phyloP scores from a whole-genome alignment of 2,329 filamentous ascomycete species.

The Camillea tinctor region DNA sequence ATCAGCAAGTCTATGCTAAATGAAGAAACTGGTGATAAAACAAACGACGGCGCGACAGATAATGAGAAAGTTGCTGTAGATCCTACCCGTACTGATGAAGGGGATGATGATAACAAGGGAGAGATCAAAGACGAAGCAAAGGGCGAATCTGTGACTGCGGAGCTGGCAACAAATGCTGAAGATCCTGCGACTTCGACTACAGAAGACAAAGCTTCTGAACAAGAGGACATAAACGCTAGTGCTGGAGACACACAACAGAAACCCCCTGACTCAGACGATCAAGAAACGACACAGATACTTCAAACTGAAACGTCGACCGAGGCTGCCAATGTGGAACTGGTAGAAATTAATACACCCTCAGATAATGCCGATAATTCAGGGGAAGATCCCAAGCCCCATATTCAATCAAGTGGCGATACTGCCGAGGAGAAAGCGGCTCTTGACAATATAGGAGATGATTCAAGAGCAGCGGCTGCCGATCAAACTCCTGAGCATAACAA shows the following conservation, averaged over 20 bases:
- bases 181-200: background rate
- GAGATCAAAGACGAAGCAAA: background rate
- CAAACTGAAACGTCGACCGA: background rate
- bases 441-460: background rate
- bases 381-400: background rate
- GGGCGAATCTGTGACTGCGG: no score
- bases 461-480: background rate
- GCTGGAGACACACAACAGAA: conserved; percentile 1
- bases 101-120: background rate
- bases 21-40: background rate
- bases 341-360: background rate
- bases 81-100: background rate
- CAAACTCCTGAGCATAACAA: conserved; percentile 3
- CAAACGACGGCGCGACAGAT: background rate
- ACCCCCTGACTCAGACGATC: conserved; percentile 2
- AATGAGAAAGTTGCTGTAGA: background rate
- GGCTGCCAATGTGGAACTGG: background rate
- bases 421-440: background rate
- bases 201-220: background rate
- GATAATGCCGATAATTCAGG: background rate
- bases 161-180: no score
- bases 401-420: background rate
- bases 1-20: background rate
- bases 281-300: conserved; percentile 3
- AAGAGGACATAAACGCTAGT: background rate